A percentile compares a stretch with the other conserved stretches of the same genome.
Conservation (phyloP, 2,329 filamentous ascomycete species). For the Rosellinia necatrix region DNA sequence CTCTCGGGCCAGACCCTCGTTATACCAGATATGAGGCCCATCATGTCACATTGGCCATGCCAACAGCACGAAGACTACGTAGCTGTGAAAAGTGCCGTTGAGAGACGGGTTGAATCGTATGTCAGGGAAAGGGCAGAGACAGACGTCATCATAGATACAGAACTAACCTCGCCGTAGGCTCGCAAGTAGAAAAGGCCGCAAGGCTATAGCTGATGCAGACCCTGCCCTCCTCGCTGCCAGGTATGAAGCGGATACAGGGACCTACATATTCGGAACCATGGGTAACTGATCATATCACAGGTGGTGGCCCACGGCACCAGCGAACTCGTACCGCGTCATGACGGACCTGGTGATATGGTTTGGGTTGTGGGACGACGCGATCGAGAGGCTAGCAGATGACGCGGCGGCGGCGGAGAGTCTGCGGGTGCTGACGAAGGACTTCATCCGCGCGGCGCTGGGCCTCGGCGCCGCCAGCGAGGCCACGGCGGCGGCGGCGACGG, state of each 20-base stretch:
- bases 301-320: slow-evolving; percentile 35
- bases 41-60: slow-evolving; percentile 35
- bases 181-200: slow-evolving; percentile 21
- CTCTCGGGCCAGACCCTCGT: slow-evolving; percentile 35
- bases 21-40: slow-evolving; percentile 36
- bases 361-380: slow-evolving; percentile 35
- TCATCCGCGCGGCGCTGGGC: slow-evolving; percentile 27
- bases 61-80: slow-evolving; percentile 30
- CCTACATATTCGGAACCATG: background rate
- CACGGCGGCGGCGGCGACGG: background rate
- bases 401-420: slow-evolving; percentile 27
- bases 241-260: slow-evolving; percentile 22
- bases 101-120: slow-evolving; percentile 31
- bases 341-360: slow-evolving; percentile 37
- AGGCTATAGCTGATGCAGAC: slow-evolving; percentile 27
- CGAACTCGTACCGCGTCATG: slow-evolving; percentile 29
- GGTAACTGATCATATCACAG: slow-evolving; percentile 16
- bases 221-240: slow-evolving; percentile 35
- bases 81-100: slow-evolving; percentile 24
- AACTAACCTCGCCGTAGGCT: slow-evolving; percentile 1
- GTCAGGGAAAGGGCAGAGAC: background rate
- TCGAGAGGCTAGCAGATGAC: slow-evolving; percentile 29
- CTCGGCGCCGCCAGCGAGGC: slow-evolving; percentile 3
- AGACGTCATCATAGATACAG: background rate
- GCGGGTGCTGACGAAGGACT: slow-evolving; percentile 31